A percentile compares a stretch with the other conserved stretches of the same genome.
These are phyloP conservation scores for Colletotrichum brevisporum DNA, from an alignment of 2,329 filamentous ascomycete genomes.

Conservation along the genomic window DNA sequence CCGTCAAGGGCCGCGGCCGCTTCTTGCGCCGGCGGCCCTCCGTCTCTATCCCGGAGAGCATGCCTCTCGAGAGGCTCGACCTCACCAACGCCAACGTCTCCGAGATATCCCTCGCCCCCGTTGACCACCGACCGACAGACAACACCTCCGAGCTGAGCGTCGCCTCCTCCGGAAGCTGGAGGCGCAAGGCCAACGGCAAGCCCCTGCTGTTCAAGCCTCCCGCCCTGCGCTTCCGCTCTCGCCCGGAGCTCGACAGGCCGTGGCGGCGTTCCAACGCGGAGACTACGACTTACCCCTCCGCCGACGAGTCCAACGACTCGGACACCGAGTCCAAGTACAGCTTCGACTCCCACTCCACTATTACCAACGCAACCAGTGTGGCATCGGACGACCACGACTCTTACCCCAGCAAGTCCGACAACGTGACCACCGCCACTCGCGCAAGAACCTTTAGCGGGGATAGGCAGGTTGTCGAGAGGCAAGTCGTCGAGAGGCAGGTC, in stretches of 20 bases:
- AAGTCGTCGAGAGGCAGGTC: neutral
- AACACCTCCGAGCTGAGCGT: conserved; percentile 34
- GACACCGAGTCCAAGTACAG: conserved; percentile 40
- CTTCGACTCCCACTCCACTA: conserved; percentile 34
- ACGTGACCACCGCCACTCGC: conserved; percentile 15
- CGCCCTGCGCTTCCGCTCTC: conserved; percentile 34
- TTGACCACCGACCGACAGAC: conserved; percentile 28
- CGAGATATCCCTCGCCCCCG: conserved; percentile 29
- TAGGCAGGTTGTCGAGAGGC: conserved; percentile 19
- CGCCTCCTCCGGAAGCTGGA: conserved; percentile 32
- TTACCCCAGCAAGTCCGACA: conserved; percentile 25
- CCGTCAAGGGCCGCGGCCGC: conserved; percentile 33
- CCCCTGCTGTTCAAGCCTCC: conserved; percentile 40
- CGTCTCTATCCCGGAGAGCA: conserved; percentile 37
- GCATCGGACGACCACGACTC: conserved; percentile 24
- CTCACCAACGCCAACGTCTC: conserved; percentile 40
- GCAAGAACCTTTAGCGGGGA: conserved; percentile 18
- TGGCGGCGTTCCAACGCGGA: conserved; percentile 32
- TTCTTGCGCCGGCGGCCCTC: conserved; percentile 33
- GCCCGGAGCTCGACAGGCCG: conserved; percentile 31
- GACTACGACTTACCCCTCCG: conserved; percentile 25
- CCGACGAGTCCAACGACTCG: conserved; percentile 39
- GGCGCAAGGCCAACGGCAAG: conserved; percentile 22
- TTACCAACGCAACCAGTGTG: conserved; percentile 41
- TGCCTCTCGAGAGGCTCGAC: conserved; percentile 32